Percentiles rank a stretch among this genome's conserved stretches.
phyloP scores from a whole-genome alignment of 192 early-diverging fungal genomes.

The Chytriomyces sp. region DNA sequence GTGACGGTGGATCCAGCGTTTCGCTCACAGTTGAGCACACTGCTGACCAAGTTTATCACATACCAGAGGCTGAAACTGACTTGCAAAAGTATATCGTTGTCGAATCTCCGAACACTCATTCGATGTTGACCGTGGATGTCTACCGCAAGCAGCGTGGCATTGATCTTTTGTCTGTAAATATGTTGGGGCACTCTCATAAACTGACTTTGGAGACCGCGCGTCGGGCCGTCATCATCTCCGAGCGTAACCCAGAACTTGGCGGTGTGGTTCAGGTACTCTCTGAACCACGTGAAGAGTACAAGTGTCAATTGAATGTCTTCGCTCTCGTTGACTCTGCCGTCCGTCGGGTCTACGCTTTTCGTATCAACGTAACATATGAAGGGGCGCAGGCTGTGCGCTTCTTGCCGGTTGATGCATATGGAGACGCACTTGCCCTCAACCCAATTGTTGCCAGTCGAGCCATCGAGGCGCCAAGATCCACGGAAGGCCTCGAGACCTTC shows the following conservation, averaged over 20 bases:
- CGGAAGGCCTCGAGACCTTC: not conserved
- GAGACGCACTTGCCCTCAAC: slow-evolving; percentile 10
- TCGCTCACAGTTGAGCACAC: slow-evolving; percentile 27
- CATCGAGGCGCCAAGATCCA: not conserved
- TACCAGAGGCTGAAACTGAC: slow-evolving; percentile 8
- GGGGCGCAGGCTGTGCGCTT: slow-evolving; percentile 11
- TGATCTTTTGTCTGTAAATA: not conserved
- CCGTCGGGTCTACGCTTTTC: slow-evolving; percentile 19
- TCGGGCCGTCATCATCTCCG: slow-evolving; percentile 1
- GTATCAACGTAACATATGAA: slow-evolving; percentile 3
- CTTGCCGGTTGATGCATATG: not conserved
- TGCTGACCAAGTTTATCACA: slow-evolving; percentile 20
- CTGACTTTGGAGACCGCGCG: not conserved
- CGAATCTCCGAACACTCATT: slow-evolving; percentile 1
- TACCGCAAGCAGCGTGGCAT: not conserved
- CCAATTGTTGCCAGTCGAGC: not conserved
- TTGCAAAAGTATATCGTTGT: not conserved
- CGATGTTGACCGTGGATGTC: not conserved
- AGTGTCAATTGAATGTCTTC: not conserved
- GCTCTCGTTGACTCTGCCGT: slow-evolving; percentile 2
- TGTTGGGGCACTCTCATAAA: not conserved
- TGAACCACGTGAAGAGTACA: not conserved
- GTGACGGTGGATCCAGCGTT: slow-evolving; percentile 9
- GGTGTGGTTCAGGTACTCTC: not conserved
- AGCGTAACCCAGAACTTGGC: not conserved